Percentiles rank a stretch among this genome's conserved stretches.
Evolutionary conservation across 345 rosid genomes (phyloP).

Genomic region (Gossypium turneri): DNA sequence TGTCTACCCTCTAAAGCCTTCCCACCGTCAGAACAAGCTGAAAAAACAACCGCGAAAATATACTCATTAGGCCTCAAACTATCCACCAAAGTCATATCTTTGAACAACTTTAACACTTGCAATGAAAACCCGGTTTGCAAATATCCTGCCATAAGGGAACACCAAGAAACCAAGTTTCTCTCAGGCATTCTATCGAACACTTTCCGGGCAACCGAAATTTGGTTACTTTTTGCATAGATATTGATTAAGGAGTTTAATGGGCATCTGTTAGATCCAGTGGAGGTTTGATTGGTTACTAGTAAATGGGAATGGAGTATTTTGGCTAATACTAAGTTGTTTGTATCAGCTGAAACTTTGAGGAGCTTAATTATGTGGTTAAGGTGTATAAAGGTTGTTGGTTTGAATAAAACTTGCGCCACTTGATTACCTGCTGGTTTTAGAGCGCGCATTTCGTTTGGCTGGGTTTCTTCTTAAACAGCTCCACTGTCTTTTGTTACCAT

Average conservation of each 20-base stretch:
- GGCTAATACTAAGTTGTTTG: constrained; percentile 39
- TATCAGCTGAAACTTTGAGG: constrained; percentile 48
- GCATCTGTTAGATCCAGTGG: constrained; percentile 4
- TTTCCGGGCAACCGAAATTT: constrained; percentile 40
- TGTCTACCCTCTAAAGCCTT: constrained; percentile 57
- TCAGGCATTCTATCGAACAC: constrained; percentile 58
- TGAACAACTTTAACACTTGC: constrained; percentile 54
- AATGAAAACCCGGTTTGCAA: constrained; percentile 39
- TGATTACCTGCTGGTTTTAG: not conserved
- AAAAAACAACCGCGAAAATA: constrained; percentile 51
- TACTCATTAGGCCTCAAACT: constrained; percentile 53
- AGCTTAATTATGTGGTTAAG: constrained; percentile 31
- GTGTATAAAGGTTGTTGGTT: not conserved
- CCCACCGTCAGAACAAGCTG: constrained; percentile 45
- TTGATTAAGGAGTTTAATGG: constrained; percentile 49
- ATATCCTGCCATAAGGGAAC: constrained; percentile 71
- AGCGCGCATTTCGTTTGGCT: no score
- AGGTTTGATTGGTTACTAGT: constrained; percentile 25
- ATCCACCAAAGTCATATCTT: constrained; percentile 40
- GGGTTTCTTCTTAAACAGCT: no score
- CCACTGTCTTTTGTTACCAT: no score
- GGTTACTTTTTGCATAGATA: constrained; percentile 51
- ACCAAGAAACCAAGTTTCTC: constrained; percentile 63
- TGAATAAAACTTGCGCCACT: not conserved
- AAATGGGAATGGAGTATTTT: constrained; percentile 59